These are phyloP conservation scores for Thyridium curvatum DNA, from an alignment of 2,329 filamentous ascomycete genomes.

Conservation along the genomic window DNA sequence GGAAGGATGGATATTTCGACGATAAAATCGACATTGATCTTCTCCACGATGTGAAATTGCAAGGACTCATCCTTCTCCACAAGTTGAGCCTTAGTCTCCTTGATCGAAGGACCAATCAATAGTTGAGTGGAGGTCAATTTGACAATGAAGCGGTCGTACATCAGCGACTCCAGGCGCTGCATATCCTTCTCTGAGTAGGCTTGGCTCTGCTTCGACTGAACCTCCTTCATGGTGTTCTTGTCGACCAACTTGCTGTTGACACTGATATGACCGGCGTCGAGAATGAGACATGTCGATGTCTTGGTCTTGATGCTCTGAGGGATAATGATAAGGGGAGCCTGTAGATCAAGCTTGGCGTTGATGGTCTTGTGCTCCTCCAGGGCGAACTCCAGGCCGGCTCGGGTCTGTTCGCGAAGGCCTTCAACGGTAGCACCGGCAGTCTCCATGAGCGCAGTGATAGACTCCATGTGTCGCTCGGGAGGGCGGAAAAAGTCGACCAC, in stretches of 20 bases:
- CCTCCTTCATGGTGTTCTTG: conserved; percentile 78
- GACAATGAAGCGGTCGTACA: conserved; percentile 96
- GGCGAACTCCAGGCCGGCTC: conserved; percentile 92
- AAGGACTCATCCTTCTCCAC: conserved; percentile 59
- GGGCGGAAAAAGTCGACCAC: conserved; percentile 94
- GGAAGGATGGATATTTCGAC: conserved; percentile 97
- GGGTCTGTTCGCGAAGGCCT: conserved; percentile 87
- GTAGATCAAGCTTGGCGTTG: conserved; percentile 90
- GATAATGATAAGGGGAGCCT: conserved; percentile 92
- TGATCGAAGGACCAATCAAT: conserved; percentile 87
- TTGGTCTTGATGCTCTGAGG: conserved; percentile 83
- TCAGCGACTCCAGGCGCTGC: conserved; percentile 78
- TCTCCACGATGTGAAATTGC: conserved; percentile 84
- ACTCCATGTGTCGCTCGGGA: conserved; percentile 96
- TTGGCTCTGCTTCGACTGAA: conserved; percentile 85
- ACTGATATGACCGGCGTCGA: conserved; percentile 94
- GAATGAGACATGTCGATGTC: conserved; percentile 79
- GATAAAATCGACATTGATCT: conserved; percentile 95
- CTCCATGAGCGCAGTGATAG: conserved; percentile 92
- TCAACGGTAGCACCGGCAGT: conserved; percentile 93
- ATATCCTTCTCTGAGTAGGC: conserved; percentile 86
- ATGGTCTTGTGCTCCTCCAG: conserved; percentile 97
- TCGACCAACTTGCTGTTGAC: conserved; percentile 93
- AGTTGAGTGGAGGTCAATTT: conserved; percentile 93
- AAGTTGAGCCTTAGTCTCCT: conserved; percentile 80